Evolutionary conservation across 2,329 filamentous ascomycete genomes (phyloP).

Genomic region (Diaporthe ilicicola): DNA sequence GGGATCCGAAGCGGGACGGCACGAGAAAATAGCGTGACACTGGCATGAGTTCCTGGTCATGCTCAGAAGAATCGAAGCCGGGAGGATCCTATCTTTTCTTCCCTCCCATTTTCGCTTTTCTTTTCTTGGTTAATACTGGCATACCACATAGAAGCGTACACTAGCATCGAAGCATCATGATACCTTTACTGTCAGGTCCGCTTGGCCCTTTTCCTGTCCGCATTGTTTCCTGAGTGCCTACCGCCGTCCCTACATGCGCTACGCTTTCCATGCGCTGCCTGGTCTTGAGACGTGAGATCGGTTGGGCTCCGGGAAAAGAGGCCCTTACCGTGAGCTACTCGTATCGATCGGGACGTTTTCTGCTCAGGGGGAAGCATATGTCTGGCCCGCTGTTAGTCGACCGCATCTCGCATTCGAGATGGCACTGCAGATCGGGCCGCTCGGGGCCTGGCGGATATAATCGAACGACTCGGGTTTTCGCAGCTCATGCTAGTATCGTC

Average conservation of each 20-base stretch:
- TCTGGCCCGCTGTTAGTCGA: neutral
- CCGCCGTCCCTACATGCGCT: too few species aligned
- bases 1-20: neutral
- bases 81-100: neutral
- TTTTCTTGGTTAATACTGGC: neutral
- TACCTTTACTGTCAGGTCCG: neutral
- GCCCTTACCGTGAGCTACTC: neutral
- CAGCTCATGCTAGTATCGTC: neutral
- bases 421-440: neutral
- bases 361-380: neutral
- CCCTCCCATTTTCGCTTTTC: neutral
- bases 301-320: too few species aligned
- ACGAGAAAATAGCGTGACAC: neutral
- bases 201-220: neutral
- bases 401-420: neutral
- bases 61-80: neutral
- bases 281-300: too few species aligned
- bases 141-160: slow-evolving; percentile 17
- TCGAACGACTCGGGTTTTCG: neutral
- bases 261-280: neutral
- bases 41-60: neutral
- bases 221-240: neutral
- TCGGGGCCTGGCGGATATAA: neutral
- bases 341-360: neutral
- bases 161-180: slow-evolving; percentile 14